Conservation (phyloP, 768 basidiomycete species). For the Russula lepida region DNA sequence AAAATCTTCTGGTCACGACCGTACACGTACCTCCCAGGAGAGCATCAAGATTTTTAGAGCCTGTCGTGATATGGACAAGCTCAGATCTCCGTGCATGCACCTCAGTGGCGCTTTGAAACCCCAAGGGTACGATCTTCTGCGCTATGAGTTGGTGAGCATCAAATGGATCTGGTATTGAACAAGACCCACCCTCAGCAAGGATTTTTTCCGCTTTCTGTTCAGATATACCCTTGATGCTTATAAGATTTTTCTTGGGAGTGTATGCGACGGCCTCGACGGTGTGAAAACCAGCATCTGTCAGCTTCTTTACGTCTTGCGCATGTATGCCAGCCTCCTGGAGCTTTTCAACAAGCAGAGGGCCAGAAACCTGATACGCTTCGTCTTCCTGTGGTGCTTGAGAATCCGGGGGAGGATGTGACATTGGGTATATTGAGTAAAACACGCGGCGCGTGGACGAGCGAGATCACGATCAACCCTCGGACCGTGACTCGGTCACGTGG, state of each 20-base stretch:
- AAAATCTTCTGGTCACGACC: background rate
- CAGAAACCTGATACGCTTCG: constrained; percentile 51
- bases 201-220: constrained; percentile 98
- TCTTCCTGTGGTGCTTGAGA: constrained; percentile 43
- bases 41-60: constrained; percentile 92
- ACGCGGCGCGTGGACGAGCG: too few relatives aligned
- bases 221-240: constrained; percentile 92
- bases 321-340: constrained; percentile 84
- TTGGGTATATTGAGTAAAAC: constrained; percentile 36
- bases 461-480: background rate
- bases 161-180: background rate
- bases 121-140: constrained; percentile 91
- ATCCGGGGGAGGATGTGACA: constrained; percentile 50
- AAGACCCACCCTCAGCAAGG: constrained; percentile 66
- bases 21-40: constrained; percentile 71
- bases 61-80: constrained; percentile 93
- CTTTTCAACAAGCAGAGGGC: constrained; percentile 80
- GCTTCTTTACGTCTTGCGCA: constrained; percentile 89
- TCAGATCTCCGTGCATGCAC: constrained; percentile 93
- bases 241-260: constrained; percentile 87
- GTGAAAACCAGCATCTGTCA: constrained; percentile 82
- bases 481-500: constrained; percentile 16
- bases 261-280: constrained; percentile 96
- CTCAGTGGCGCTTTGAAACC: constrained; percentile 97
- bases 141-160: constrained; percentile 39